Evolutionary conservation across 805 yeast species (phyloP), one percentile per base, ranked within the genome.

Genomic region (Nakazawaea wickerhamii): DNA sequence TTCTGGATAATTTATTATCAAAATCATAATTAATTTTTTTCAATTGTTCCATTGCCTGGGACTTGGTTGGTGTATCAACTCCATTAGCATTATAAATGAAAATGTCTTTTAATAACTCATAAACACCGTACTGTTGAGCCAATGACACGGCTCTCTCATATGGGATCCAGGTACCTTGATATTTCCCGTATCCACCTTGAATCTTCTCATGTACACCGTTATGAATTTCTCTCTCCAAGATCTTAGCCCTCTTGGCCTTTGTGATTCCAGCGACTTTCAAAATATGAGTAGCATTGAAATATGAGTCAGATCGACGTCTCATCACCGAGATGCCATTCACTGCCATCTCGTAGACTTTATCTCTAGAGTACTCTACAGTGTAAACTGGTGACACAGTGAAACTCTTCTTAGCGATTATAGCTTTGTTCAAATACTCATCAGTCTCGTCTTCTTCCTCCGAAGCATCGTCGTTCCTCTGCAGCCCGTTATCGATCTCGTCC

Each of bases 121-220:
- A 70, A 17, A 79, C 77, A 18, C 76, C 75, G 59, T 77, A 82
- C 49, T 81, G 70, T 49, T 71, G 73, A 43, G 84, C 79, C 60
- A 83, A 67, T 30, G 73, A 70, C 10, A 72, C 65, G 1, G 96
- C 97, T 38, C 85, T 77, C 5, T 72, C 78, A 48, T 86, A 63
- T 0, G 97, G 97, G 7, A 90, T 90, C 96, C 96, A 90, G 2
- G 97, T 90, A 14, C 96, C 97, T 61, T 91, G 98, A 61, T 89
- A 91, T 57, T 90, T 82, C 41, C 98, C 98, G 59, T 89, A 90
- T 2, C 98, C 98, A 48, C 98, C 98, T 61, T 90, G 98, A 18
- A 90, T 88, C 60, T 91, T 91, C 55, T 90, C 96, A 59, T 90
- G 97, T 15, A 70, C 64, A 4, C 95, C 95, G 32, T 74, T 75